Percentiles rank a stretch among this genome's conserved stretches.
These are phyloP conservation scores for Tetrapisispora taiwanensis DNA, from an alignment of 805 yeast species.

Conservation along the genomic window DNA sequence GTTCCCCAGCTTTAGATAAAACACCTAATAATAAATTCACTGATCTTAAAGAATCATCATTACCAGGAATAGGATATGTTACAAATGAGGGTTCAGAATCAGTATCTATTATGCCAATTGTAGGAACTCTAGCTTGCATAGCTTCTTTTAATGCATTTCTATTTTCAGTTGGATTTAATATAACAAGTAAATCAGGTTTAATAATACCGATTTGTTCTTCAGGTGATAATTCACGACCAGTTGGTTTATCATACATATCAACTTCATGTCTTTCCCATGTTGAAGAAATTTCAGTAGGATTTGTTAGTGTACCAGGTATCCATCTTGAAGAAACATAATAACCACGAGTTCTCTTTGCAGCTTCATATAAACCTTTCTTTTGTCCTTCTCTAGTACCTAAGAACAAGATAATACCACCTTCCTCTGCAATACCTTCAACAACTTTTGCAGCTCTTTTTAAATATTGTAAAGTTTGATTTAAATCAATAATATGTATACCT, in stretches of 20 bases:
- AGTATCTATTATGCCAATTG: slow-evolving; percentile 89
- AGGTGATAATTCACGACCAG: slow-evolving; percentile 46
- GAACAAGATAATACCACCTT: slow-evolving; percentile 77
- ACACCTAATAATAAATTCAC: slow-evolving; percentile 74
- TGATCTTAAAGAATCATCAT: slow-evolving; percentile 82
- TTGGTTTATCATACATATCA: slow-evolving; percentile 59
- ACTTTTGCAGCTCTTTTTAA: slow-evolving; percentile 78
- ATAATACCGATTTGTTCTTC: slow-evolving; percentile 45
- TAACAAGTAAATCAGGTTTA: slow-evolving; percentile 81
- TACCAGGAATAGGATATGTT: slow-evolving; percentile 93
- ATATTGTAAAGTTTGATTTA: slow-evolving; percentile 68
- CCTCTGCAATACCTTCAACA: slow-evolving; percentile 68
- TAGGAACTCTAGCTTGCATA: slow-evolving; percentile 71
- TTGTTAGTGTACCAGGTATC: slow-evolving; percentile 93
- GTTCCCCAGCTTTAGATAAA: slow-evolving; percentile 73
- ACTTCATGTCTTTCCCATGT: slow-evolving; percentile 62
- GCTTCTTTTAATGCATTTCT: slow-evolving; percentile 76
- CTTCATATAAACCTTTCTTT: slow-evolving; percentile 60
- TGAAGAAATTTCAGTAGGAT: slow-evolving; percentile 55
- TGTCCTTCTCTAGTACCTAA: slow-evolving; percentile 81
- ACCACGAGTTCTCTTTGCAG: slow-evolving; percentile 69
- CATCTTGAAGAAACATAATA: slow-evolving; percentile 77
- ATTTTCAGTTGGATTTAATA: slow-evolving; percentile 83
- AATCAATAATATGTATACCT: slow-evolving; percentile 84
- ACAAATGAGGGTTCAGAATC: slow-evolving; percentile 83